Percentiles rank a stretch among this genome's conserved stretches.
These are phyloP conservation scores for Gamsiella multidivaricata DNA, from an alignment of 192 early-diverging fungal species.

Conservation along the genomic window DNA sequence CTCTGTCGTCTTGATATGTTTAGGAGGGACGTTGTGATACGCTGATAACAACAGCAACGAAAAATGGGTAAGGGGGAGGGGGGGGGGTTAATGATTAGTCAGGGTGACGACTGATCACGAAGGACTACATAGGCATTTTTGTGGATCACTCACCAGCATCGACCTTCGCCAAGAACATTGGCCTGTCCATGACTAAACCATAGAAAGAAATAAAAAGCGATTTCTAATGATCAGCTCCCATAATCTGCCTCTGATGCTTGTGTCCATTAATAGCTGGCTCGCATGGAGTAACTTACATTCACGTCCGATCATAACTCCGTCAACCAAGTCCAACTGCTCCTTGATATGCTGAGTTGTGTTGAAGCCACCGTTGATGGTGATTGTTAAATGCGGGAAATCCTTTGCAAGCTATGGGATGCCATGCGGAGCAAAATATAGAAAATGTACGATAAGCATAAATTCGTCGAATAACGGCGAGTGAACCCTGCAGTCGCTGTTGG, in stretches of 20 bases:
- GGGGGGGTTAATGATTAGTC: too few species aligned
- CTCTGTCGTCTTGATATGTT: conserved; percentile 35
- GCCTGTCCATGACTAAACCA: conserved; percentile 67
- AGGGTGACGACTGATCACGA: too few species aligned
- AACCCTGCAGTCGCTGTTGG: too few species aligned
- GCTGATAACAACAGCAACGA: too few species aligned
- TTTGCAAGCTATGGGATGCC: conserved; percentile 51
- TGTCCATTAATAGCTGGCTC: too few species aligned
- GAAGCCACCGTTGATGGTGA: conserved; percentile 78
- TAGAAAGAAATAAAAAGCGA: background rate
- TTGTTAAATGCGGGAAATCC: conserved; percentile 63
- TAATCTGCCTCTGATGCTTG: background rate
- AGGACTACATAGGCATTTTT: too few species aligned
- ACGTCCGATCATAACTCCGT: conserved; percentile 80
- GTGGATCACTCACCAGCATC: conserved; percentile 59
- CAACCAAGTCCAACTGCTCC: conserved; percentile 59
- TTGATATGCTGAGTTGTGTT: conserved; percentile 59
- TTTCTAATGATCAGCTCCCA: background rate
- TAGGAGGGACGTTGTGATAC: conserved; percentile 25
- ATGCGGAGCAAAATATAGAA: background rate
- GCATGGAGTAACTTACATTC: conserved; percentile 59
- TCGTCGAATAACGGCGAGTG: too few species aligned
- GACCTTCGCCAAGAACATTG: conserved; percentile 71
- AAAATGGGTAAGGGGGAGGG: background rate
- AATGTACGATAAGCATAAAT: background rate